Evolutionary conservation across 2,329 filamentous ascomycete species (phyloP).

Genomic region (Calonectria pteridis): DNA sequence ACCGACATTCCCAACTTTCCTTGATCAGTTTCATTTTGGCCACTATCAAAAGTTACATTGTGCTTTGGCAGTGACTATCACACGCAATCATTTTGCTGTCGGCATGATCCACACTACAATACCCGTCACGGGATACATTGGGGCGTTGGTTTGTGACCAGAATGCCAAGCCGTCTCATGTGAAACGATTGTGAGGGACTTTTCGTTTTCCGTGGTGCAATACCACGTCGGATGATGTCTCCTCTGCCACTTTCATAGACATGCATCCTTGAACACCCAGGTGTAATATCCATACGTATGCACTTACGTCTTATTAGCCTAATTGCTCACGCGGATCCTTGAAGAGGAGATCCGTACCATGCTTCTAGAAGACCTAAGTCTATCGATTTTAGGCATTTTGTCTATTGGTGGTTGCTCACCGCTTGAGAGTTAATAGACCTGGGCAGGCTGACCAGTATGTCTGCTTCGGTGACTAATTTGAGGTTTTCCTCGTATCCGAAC

Average conservation of each 20-base stretch:
- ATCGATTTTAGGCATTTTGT: background rate
- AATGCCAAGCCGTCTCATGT: background rate
- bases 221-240: background rate
- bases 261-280: background rate
- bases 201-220: background rate
- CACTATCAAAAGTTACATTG: background rate
- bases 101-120: background rate
- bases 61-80: background rate
- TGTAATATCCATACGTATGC: background rate
- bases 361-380: background rate
- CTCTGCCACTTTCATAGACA: background rate
- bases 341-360: background rate
- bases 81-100: background rate
- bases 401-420: background rate
- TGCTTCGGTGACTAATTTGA: background rate
- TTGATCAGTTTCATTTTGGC: background rate
- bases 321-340: background rate
- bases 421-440: background rate
- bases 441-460: background rate
- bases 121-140: background rate
- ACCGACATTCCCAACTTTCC: background rate
- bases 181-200: background rate
- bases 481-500: background rate
- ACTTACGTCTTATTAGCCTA: background rate
- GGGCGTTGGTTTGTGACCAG: background rate